Evolutionary conservation across 2,329 filamentous ascomycete genomes (phyloP).

Genomic region (Botrytis sinoallii): DNA sequence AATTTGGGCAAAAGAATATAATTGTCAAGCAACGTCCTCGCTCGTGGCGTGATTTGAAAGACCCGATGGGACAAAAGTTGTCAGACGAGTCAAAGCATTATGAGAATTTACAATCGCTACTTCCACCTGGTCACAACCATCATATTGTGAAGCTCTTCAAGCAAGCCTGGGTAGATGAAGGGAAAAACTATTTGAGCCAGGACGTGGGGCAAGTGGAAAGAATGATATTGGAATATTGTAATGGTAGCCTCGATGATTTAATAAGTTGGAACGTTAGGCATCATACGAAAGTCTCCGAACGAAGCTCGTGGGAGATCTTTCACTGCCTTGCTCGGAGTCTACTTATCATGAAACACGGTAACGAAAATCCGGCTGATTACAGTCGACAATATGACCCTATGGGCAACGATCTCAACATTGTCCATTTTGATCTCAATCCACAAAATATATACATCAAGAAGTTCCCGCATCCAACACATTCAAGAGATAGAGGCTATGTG

Average conservation of each 20-base stretch:
- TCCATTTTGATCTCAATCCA: background rate
- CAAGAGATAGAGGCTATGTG: background rate
- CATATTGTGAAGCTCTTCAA: background rate
- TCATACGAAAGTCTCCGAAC: background rate
- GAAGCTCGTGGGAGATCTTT: background rate
- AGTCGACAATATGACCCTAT: background rate
- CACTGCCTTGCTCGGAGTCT: background rate
- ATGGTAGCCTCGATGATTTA: background rate
- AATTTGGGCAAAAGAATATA: background rate
- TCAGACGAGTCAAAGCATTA: background rate
- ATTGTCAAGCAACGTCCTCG: background rate
- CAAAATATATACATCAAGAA: background rate
- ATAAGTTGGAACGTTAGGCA: background rate
- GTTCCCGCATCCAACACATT: background rate
- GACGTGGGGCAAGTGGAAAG: background rate
- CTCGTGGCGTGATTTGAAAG: background rate
- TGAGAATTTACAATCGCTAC: background rate
- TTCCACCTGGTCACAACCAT: background rate
- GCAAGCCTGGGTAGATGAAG: background rate
- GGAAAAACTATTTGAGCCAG: background rate
- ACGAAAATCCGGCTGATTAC: background rate
- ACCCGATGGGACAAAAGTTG: background rate
- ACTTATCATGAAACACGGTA: background rate
- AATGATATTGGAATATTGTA: background rate
- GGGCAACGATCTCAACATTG: background rate